Evolutionary conservation across 2,329 filamentous ascomycete species (phyloP), one percentile per base, ranked within the genome.

Genomic region (Chaetomiaceae sp.): DNA sequence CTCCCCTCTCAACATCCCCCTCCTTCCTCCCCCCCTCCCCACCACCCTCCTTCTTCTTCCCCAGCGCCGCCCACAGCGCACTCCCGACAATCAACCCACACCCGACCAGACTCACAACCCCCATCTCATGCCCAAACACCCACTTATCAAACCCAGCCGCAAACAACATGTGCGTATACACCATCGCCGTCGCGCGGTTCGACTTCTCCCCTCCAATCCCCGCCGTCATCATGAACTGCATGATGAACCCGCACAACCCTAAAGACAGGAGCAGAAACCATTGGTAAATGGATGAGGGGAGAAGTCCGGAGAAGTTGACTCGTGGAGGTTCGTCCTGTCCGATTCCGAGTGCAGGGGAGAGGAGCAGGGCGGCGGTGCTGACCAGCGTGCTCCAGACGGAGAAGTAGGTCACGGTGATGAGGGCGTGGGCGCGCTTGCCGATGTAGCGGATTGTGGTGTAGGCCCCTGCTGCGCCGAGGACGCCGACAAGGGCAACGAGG

Each of bases 351-450:
- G 68, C 34, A 17, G 79, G 74, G 0, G 72, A 74, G 4, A 76
- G 75, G 1, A 75, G 71, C 59, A 95, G 80, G 27, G 81, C 81
- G 1, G 81, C 61, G 2, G 78, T 66, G 39, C 84, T 85, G 44
- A 95, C 83, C 2, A 91, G 62, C 0, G 82, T 85, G 62, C 85
- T 88, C 72, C 82, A 85, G 0, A 76, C 73, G 3, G 84, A 83
- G 64, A 96, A 95, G 69, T 91, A 95, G 63, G 89, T 95, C 52
- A 95, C 89, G 2, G 82, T 87, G 53, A 95, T 83, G n/a, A 96
- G 75, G 0, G 91, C 82, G 65, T 95, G 89, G 0, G 88, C 87
- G 25, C 88, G 80, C 61, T 82, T 82, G 14, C 91, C 91, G 56
- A 96, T 92, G 69, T 86, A 83, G 15, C 90, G 80, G 58, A 96